Evolutionary conservation across 2,329 filamentous ascomycete genomes (phyloP).

Genomic region (Aspergillus sergii): DNA sequence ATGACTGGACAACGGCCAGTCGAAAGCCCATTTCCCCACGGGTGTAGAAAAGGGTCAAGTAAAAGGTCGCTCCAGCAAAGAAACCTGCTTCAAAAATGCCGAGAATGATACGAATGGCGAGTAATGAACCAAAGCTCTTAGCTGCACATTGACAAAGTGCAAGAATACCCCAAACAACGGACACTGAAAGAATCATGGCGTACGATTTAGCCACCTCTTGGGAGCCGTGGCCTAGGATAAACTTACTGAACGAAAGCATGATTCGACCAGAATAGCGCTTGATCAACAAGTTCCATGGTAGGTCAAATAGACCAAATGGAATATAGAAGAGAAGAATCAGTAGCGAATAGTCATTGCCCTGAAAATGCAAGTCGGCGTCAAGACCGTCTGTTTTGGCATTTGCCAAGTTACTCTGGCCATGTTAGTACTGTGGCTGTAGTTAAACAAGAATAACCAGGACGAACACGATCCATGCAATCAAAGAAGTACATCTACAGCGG

Average conservation of each 20-base stretch:
- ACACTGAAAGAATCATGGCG: conserved; percentile 20
- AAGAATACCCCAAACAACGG: conserved; percentile 31
- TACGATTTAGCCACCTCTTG: background rate
- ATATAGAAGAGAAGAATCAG: conserved; percentile 54
- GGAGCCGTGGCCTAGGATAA: background rate
- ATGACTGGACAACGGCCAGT: conserved; percentile 49
- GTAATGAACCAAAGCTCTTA: conserved; percentile 51
- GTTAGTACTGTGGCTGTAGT: conserved; percentile 20
- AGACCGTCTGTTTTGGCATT: conserved; percentile 53
- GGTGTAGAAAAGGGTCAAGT: conserved; percentile 53
- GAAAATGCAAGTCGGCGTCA: conserved; percentile 40
- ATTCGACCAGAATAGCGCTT: conserved; percentile 47
- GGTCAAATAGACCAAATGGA: conserved; percentile 53
- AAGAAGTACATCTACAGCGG: conserved; percentile 43
- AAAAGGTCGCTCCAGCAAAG: conserved; percentile 59
- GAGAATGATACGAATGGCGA: conserved; percentile 50
- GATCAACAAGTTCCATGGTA: conserved; percentile 47
- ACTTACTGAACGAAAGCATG: conserved; percentile 39
- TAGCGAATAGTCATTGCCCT: conserved; percentile 40
- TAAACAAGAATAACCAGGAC: background rate
- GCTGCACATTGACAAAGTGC: conserved; percentile 53
- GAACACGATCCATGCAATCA: conserved; percentile 34
- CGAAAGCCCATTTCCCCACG: conserved; percentile 46
- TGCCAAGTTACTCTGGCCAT: conserved; percentile 45
- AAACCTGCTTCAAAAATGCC: conserved; percentile 56